A percentile compares a stretch with the other conserved stretches of the same genome.
These are phyloP conservation scores for Dovyalis caffra DNA, from an alignment of 345 rosid species.

Conservation along the genomic window DNA sequence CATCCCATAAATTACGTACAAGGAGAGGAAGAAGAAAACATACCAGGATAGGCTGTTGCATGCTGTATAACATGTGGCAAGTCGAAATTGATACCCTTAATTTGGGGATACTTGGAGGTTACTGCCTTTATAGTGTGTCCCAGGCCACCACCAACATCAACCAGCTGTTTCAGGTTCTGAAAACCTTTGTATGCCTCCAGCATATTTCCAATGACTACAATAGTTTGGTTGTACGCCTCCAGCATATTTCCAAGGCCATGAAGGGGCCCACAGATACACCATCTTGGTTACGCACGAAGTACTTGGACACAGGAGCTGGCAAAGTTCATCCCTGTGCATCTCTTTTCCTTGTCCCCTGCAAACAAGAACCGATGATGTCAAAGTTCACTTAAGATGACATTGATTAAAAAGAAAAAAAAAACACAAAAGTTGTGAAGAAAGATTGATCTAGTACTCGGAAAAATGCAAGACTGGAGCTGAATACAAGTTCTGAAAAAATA, in stretches of 20 bases:
- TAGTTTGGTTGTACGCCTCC: constrained; percentile 10
- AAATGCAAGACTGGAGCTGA: too few species aligned
- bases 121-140: neutral
- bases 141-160: constrained; percentile 12
- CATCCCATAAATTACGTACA: neutral
- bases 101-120: constrained; percentile 6
- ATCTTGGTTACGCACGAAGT: constrained; percentile 26
- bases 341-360: too few species aligned
- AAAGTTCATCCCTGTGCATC: too few species aligned
- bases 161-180: neutral
- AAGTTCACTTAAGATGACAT: too few species aligned
- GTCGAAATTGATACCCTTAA: constrained; percentile 13
- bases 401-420: too few species aligned
- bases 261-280: constrained; percentile 25
- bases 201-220: neutral
- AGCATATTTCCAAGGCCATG: constrained; percentile 14
- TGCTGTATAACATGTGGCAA: constrained; percentile 12
- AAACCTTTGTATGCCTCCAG: constrained; percentile 5
- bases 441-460: too few species aligned
- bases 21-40: too few species aligned
- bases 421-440: too few species aligned
- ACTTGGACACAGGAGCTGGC: constrained; percentile 26
- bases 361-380: too few species aligned
- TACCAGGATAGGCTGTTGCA: neutral
- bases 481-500: too few species aligned